Conservation (phyloP, 371 early-diverging fungal species). For the Apophysomyces variabilis region DNA sequence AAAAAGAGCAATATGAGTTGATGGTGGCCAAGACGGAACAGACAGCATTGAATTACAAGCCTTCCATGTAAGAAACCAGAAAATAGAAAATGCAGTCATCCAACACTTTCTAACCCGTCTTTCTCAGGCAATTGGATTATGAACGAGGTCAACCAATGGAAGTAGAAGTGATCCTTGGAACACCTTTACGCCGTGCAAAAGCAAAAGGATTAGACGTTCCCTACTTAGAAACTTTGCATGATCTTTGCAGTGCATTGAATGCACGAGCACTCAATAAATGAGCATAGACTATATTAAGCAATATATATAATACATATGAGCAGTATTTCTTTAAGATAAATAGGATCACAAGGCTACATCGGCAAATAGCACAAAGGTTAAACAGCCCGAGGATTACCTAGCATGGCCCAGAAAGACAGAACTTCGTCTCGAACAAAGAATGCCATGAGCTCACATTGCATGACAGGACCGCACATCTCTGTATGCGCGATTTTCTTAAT, state of each 20-base stretch:
- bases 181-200: slow-evolving; percentile 62
- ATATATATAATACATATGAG: too few species aligned
- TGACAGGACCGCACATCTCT: too few species aligned
- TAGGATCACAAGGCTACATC: not conserved
- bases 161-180: slow-evolving; percentile 67
- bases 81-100: not conserved
- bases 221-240: slow-evolving; percentile 49
- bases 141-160: slow-evolving; percentile 69
- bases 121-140: slow-evolving; percentile 51
- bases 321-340: not conserved
- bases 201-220: slow-evolving; percentile 49
- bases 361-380: too few species aligned
- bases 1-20: slow-evolving; percentile 42
- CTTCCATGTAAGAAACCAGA: slow-evolving; percentile 56
- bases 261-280: not conserved
- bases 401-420: too few species aligned
- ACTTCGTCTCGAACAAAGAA: too few species aligned
- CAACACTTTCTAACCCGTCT: not conserved
- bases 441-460: too few species aligned
- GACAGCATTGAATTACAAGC: slow-evolving; percentile 61
- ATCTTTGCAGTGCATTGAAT: slow-evolving; percentile 30
- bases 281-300: not conserved
- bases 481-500: too few species aligned
- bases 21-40: slow-evolving; percentile 54
- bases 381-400: not conserved